Conservation (phyloP, 1,284 basidiomycete species). For the Ganoderma meredithae region DNA sequence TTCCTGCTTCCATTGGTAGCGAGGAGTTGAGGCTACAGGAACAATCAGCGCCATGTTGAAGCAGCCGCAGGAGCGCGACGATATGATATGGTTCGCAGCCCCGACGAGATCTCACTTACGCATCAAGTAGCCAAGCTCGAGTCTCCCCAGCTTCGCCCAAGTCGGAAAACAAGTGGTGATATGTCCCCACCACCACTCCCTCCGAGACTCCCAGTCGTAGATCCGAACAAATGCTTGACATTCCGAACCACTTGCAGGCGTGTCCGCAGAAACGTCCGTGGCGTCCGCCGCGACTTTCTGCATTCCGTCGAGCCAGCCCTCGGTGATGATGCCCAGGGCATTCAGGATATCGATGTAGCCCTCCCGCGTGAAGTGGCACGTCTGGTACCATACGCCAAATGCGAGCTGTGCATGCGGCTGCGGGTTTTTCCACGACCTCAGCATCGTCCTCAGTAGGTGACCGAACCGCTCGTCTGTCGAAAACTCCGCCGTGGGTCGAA, state of each 20-base stretch:
- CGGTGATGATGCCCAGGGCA: not conserved
- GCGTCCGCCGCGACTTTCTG: not conserved
- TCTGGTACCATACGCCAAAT: not conserved
- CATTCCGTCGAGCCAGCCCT: not conserved
- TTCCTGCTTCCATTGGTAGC: not conserved
- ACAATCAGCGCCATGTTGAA: not conserved
- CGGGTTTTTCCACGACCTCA: not conserved
- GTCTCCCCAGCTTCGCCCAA: not conserved
- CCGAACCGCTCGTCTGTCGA: not conserved
- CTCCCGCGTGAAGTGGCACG: not conserved
- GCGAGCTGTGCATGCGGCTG: not conserved
- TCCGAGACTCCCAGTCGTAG: not conserved
- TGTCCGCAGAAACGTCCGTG: not conserved
- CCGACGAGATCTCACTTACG: not conserved
- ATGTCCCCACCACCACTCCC: not conserved
- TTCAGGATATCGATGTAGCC: not conserved
- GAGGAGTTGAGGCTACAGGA: not conserved
- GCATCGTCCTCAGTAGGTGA: not conserved
- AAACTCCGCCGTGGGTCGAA: not conserved
- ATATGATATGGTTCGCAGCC: not conserved
- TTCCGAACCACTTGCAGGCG: not conserved
- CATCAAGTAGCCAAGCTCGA: not conserved
- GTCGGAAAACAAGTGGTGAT: not conserved
- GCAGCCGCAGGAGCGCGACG: no score
- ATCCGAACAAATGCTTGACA: not conserved